phyloP scores from a whole-genome alignment of 495 filamentous ascomycete species.

The Penicillium herquei region DNA sequence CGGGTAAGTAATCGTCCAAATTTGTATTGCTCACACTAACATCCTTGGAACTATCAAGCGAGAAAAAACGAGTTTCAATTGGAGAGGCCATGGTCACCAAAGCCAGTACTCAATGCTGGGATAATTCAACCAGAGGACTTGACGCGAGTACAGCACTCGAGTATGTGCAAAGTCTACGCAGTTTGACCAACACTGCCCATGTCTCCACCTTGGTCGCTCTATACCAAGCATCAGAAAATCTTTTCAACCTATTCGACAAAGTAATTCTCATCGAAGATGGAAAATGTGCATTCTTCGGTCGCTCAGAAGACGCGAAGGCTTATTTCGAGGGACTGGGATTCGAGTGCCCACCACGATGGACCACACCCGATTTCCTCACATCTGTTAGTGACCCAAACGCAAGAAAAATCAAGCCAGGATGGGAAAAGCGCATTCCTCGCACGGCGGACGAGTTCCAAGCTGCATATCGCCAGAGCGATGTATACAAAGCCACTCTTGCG shows the following conservation, averaged over 20 bases:
- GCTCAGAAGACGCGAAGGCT: conserved; percentile 50
- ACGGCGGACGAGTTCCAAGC: conserved; percentile 57
- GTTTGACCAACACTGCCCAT: conserved; percentile 60
- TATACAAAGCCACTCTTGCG: conserved; percentile 27
- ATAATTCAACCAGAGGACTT: conserved; percentile 66
- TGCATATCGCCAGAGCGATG: conserved; percentile 50
- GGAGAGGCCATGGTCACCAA: conserved; percentile 67
- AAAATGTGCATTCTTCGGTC: conserved; percentile 63
- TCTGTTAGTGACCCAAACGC: conserved; percentile 64
- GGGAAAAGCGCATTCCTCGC: conserved; percentile 59
- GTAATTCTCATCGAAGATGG: conserved; percentile 68
- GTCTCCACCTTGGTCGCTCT: conserved; percentile 63
- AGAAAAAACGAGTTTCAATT: conserved; percentile 71
- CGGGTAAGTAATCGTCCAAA: conserved; percentile 32
- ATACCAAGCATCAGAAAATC: conserved; percentile 69
- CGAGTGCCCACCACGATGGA: conserved; percentile 58
- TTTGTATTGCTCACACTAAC: not conserved
- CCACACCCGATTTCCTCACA: conserved; percentile 68
- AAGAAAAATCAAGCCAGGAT: conserved; percentile 55
- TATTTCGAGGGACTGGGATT: conserved; percentile 69
- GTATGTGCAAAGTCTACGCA: conserved; percentile 61
- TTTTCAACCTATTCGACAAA: conserved; percentile 71
- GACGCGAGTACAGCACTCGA: conserved; percentile 67
- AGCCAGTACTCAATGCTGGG: conserved; percentile 65
- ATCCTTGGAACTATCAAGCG: conserved; percentile 19